Evolutionary conservation across 257 asterid species (phyloP).

Genomic region (Mitragyna speciosa): DNA sequence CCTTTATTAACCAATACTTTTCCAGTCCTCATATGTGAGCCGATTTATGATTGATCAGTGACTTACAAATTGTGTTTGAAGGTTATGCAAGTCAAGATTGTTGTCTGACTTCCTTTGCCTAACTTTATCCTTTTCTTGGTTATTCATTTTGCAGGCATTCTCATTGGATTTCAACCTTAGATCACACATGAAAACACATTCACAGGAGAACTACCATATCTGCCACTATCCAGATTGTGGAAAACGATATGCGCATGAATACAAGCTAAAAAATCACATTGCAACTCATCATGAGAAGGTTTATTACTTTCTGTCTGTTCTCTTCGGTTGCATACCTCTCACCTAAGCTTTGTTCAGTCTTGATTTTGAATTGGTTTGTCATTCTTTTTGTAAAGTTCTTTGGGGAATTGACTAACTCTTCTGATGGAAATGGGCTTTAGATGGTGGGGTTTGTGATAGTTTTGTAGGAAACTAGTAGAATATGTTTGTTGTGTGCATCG

Average conservation of each 20-base stretch:
- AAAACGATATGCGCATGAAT: conserved; percentile 95
- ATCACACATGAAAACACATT: conserved; percentile 98
- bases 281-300: conserved; percentile 89
- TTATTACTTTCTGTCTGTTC: conserved; percentile 8
- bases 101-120: background rate
- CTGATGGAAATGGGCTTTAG: background rate
- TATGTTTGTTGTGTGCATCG: background rate
- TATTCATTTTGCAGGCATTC: conserved; percentile 68
- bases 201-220: conserved; percentile 95
- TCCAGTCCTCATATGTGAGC: conserved; percentile 4
- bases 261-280: conserved; percentile 92
- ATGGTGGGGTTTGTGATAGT: background rate
- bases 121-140: background rate
- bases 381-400: background rate
- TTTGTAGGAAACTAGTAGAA: background rate
- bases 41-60: background rate
- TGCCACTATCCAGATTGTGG: conserved; percentile 98
- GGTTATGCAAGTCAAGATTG: background rate
- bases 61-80: background rate
- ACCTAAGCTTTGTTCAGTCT: background rate
- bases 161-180: conserved; percentile 94
- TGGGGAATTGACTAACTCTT: background rate
- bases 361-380: background rate
- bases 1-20: background rate
- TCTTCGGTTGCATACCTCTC: background rate